A percentile compares a stretch with the other conserved stretches of the same genome.
Evolutionary conservation across 352 stramenopile species (phyloP).

Genomic region (Globisporangium polare): DNA sequence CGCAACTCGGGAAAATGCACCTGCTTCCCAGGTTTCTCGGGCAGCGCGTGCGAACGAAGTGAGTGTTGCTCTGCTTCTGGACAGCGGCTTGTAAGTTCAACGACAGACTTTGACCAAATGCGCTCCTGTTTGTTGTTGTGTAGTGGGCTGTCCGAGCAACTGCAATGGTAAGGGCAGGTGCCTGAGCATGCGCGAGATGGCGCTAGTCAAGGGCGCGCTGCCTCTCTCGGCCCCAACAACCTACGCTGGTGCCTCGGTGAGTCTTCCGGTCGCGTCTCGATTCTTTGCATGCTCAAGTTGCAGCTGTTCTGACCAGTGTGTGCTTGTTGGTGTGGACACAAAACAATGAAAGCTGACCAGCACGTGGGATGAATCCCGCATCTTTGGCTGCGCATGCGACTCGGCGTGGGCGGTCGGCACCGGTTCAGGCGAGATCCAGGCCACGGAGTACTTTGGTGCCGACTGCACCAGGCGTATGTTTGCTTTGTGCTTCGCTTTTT

Average conservation of each 20-base stretch:
- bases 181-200: constrained; percentile 82
- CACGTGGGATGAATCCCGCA: constrained; percentile 90
- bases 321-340: not conserved
- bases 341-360: constrained; percentile 29
- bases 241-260: constrained; percentile 37
- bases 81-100: not conserved
- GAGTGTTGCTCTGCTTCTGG: constrained; percentile 1
- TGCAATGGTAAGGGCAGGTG: constrained; percentile 73
- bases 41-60: constrained; percentile 79
- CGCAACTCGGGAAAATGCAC: constrained; percentile 58
- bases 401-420: constrained; percentile 82
- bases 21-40: constrained; percentile 82
- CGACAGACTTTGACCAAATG: not conserved
- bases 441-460: constrained; percentile 85
- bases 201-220: constrained; percentile 43
- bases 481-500: not conserved
- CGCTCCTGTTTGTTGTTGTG: not conserved
- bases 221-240: constrained; percentile 67
- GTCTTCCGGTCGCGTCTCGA: not conserved
- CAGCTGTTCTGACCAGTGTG: too few relatives aligned
- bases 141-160: constrained; percentile 64
- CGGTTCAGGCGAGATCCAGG: constrained; percentile 66
- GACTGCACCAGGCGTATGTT: constrained; percentile 78
- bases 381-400: constrained; percentile 90
- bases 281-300: too few relatives aligned